Evolutionary conservation across 2,329 filamentous ascomycete genomes (phyloP), one percentile per base, ranked within the genome.

Genomic region (Penicillium sumatraense): DNA sequence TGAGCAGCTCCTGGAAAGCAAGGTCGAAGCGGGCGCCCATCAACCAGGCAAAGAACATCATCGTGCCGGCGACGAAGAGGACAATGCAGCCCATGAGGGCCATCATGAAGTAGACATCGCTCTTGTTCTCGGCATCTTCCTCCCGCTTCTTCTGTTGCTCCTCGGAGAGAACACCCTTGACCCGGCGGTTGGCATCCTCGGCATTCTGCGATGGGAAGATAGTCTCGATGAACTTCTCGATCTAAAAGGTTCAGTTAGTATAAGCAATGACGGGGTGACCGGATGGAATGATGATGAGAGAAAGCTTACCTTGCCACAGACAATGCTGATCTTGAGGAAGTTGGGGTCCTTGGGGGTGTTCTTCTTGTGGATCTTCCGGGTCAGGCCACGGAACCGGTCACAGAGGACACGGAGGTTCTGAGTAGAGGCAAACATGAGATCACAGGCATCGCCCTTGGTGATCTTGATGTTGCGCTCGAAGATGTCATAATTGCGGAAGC

Each of bases 391-490:
- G 82, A 98, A 98, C 11, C 91, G 85, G 5, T 91, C 87, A 72
- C 90, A 96, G 4, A 96, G 85, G 1, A 90, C 80, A 52, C 83
- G 83, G 49, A 98, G 81, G 72, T 97, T 97, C 72, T 98, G 93
- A 6, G 93, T 96, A 10, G 91, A 96, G 68, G 96, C 86, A 58
- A 87, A 83, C 95, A 99, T 98, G 66, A 98, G 81, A 64, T 89
- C 83, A 74, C 95, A 98, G 33, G 95, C 93, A 63, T 93, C 86
- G 27, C 95, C 95, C 80, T 96, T 98, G 54, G 90, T 93, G 75
- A 99, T 97, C 80, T 99, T 99, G 78, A 99, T 81, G 69, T 97
- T 95, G 61, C 84, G 86, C 71, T 93, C 78, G 72, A 96, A 96
- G 54, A 99, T 86, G 57, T 82, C 83, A 20, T 90, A 89, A 75